Evolutionary conservation across 2,329 filamentous ascomycete species (phyloP).

Genomic region (Emergomyces pasteurianus): DNA sequence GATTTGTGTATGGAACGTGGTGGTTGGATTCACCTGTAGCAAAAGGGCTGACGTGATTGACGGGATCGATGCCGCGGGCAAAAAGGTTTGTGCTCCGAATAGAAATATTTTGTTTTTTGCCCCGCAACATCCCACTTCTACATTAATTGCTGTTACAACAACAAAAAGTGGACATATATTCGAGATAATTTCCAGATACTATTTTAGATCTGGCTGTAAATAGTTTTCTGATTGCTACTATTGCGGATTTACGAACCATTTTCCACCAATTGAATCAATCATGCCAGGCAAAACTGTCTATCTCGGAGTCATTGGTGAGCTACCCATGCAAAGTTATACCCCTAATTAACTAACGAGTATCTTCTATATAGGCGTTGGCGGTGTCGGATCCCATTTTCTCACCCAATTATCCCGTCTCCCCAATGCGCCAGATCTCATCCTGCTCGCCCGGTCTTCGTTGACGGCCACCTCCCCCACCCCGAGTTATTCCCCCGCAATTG

Average conservation of each 20-base stretch:
- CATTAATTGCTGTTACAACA: not conserved
- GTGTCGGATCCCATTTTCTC: slow-evolving; percentile 86
- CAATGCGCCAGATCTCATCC: slow-evolving; percentile 62
- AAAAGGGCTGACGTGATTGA: not conserved
- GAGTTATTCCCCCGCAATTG: slow-evolving; percentile 52
- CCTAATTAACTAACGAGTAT: slow-evolving; percentile 1
- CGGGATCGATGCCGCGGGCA: not conserved
- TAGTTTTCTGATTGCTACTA: not conserved
- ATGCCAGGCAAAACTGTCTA: slow-evolving; percentile 29
- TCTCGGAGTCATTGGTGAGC: slow-evolving; percentile 31
- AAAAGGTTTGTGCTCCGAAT: not conserved
- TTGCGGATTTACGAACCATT: not conserved
- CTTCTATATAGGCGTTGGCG: slow-evolving; percentile 61
- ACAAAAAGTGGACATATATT: not conserved
- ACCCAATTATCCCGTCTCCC: slow-evolving; percentile 62
- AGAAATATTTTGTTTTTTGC: not conserved
- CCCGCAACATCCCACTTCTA: not conserved
- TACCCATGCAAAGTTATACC: not conserved
- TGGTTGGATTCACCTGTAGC: not conserved
- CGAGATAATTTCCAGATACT: slow-evolving; percentile 1
- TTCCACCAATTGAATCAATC: slow-evolving; percentile 3
- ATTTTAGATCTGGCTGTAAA: not conserved
- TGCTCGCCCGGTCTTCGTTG: slow-evolving; percentile 76
- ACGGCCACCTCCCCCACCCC: slow-evolving; percentile 62
- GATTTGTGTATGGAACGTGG: not conserved